Base-by-base conservation (phyloP, 306 rosid species). In the Albizia julibrissin region DNA sequence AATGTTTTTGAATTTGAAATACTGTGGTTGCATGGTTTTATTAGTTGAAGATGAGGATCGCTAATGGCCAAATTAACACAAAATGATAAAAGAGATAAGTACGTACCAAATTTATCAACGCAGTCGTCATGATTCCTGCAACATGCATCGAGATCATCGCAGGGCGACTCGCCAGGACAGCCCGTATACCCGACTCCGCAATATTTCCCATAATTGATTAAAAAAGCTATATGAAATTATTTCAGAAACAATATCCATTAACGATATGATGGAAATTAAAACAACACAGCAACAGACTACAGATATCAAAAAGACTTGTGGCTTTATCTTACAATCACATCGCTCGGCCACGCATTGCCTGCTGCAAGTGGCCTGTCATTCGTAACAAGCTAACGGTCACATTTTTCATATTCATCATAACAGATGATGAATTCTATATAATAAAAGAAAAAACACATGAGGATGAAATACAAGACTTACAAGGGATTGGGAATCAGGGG, bases 141-240 rank as follows among this genome's bases (percentile, higher is more conserved):
- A 89, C 98, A 94, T 73, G 93, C 94, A 81, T 94, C 98, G 27
- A 91, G 85, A 83, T 87, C 93, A 70, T 94, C 40, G 40, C 40
- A 37, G 8, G 40, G 40, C 97, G 88, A 73, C 90, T 94, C 92
- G 29, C 96, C 97, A 90, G 80, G 78, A 37, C 98, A 94, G 62
- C 98, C 97, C 39, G 80, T 83, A 88, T 95, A 89, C 72, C 97
- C 97, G 16, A 87, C 90, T 64, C 98, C 98, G 43, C 98, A 94
- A 84, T 84, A 94, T 91, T 93, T 94, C 33, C 98, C 98, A 75
- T 94, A 94, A 42, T 83, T 92, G 79, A 93, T 91, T 79, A 85
- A 90, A 13, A 91, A 76, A 18, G 86, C 98, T 93, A 50, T 1
- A 37, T 37, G 40, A 37, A 37, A 18, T 50, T 82, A 72, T 24